Evolutionary conservation across 2,329 filamentous ascomycete species (phyloP).

Genomic region (Paraphoma sp.): DNA sequence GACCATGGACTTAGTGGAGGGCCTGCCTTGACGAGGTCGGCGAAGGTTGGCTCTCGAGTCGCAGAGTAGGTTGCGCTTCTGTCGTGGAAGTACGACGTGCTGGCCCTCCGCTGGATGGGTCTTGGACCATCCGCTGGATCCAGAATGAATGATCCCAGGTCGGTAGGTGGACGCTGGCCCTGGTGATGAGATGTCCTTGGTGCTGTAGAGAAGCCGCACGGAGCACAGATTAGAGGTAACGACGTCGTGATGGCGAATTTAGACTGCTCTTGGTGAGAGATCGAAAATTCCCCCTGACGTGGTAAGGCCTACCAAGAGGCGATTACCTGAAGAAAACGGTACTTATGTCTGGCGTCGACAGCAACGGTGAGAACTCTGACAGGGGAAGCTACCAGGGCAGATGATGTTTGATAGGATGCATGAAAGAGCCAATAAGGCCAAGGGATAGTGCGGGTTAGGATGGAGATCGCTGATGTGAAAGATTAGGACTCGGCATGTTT

Average conservation of each 20-base stretch:
- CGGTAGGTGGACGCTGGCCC: constrained; percentile 5
- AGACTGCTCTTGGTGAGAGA: no score
- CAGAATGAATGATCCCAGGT: constrained; percentile 10
- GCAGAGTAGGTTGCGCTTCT: neutral
- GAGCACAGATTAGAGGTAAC: constrained; percentile 4
- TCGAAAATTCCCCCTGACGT: no score
- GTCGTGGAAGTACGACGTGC: constrained; percentile 5
- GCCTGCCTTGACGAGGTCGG: constrained; percentile 4
- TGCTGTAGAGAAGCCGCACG: constrained; percentile 9
- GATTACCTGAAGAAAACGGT: no score
- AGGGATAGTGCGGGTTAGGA: neutral
- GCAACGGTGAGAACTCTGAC: neutral
- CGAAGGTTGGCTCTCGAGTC: constrained; percentile 4
- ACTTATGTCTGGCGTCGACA: neutral
- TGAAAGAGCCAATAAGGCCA: neutral
- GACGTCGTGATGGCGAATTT: neutral
- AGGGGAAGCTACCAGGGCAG: neutral
- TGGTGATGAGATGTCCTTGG: constrained; percentile 8
- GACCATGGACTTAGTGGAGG: constrained; percentile 2
- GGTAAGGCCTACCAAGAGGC: no score
- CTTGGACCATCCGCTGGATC: constrained; percentile 15
- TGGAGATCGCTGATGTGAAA: neutral
- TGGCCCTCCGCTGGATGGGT: constrained; percentile 9
- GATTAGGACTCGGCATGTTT: constrained; percentile 4
- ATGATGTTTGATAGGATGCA: neutral